Evolutionary conservation across 192 early-diverging fungal species (phyloP).

Genomic region (Gonapodya prolifera): DNA sequence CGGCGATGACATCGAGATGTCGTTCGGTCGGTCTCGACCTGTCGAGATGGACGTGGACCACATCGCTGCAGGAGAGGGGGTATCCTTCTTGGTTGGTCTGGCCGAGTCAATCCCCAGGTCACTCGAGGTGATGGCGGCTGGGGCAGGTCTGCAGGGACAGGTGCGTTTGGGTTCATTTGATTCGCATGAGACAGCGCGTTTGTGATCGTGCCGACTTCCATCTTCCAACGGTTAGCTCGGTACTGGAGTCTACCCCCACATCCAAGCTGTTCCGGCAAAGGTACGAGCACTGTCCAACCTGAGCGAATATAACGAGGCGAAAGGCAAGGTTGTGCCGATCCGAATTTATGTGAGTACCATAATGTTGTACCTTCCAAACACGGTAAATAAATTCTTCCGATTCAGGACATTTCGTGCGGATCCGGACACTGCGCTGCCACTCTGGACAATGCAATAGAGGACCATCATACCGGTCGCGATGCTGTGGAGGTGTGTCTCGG

Average conservation of each 20-base stretch:
- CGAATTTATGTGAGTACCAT: background rate
- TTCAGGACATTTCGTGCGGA: background rate
- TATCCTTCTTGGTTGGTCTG: background rate
- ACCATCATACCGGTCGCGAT: background rate
- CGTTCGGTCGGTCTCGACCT: background rate
- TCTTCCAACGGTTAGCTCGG: no score
- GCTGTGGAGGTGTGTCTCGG: background rate
- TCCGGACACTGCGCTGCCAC: background rate
- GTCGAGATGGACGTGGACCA: background rate
- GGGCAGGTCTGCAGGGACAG: background rate
- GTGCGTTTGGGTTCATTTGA: background rate
- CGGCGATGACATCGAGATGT: background rate
- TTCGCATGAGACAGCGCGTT: no score
- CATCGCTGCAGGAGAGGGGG: background rate
- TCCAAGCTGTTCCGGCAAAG: background rate
- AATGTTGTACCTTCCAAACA: background rate
- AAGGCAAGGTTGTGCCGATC: background rate
- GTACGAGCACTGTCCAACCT: background rate
- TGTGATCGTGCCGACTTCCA: no score
- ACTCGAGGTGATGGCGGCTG: background rate
- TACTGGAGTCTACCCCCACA: background rate
- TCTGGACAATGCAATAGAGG: background rate
- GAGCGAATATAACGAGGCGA: background rate
- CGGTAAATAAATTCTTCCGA: background rate
- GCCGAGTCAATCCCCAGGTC: background rate